phyloP scores from a whole-genome alignment of 148 eudicot species.

The Persicaria maculosa region DNA sequence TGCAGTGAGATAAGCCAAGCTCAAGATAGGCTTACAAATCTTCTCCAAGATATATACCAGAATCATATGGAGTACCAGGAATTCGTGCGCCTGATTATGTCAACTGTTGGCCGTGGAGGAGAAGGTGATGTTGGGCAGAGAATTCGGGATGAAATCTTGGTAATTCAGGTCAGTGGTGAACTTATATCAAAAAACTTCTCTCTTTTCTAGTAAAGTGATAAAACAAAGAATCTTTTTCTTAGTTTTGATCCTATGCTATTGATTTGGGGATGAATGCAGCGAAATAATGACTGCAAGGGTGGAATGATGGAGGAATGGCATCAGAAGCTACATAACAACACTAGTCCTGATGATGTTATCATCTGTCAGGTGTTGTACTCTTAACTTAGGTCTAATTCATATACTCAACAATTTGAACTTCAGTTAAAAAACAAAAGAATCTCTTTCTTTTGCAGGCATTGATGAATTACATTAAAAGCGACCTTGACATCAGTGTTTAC shows the following conservation, averaged over 20 bases:
- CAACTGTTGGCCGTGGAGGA: slow-evolving; percentile 96
- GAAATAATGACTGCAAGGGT: slow-evolving; percentile 89
- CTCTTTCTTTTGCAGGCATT: slow-evolving; percentile 53
- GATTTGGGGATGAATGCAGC: slow-evolving; percentile 38
- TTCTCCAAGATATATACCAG: slow-evolving; percentile 62
- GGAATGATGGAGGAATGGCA: slow-evolving; percentile 99
- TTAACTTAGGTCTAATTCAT: neutral
- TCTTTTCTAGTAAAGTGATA: too few relatives aligned
- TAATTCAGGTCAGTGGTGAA: slow-evolving; percentile 51
- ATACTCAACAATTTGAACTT: neutral
- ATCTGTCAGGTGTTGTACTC: slow-evolving; percentile 70
- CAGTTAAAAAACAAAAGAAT: neutral
- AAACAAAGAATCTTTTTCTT: neutral
- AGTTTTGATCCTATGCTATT: neutral
- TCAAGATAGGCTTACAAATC: slow-evolving; percentile 87
- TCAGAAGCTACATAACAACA: slow-evolving; percentile 94
- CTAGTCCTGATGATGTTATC: slow-evolving; percentile 97
- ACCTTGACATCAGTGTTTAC: slow-evolving; percentile 73
- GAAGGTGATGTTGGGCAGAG: slow-evolving; percentile 99
- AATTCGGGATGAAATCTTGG: slow-evolving; percentile 93
- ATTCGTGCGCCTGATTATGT: slow-evolving; percentile 71
- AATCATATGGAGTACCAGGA: slow-evolving; percentile 63
- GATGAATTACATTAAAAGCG: slow-evolving; percentile 69
- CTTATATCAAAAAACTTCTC: too few relatives aligned
- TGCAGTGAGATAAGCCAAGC: slow-evolving; percentile 96